Evolutionary conservation across 2,329 filamentous ascomycete species (phyloP), one percentile per base, ranked within the genome.

Genomic region (Colletotrichum sp.): DNA sequence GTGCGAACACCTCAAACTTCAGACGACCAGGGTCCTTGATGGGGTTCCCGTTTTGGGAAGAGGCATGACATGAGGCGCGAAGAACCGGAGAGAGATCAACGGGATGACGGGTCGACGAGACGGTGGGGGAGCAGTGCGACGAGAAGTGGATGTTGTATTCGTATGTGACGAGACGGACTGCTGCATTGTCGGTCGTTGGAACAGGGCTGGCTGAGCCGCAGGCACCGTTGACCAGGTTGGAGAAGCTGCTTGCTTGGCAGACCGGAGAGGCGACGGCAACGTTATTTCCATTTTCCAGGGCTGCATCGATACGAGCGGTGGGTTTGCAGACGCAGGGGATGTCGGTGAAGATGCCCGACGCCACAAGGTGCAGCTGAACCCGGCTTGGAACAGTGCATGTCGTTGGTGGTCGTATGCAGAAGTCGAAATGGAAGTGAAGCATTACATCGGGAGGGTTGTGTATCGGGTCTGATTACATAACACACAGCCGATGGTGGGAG

Each of bases 201-300:
- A 67, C 30, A 67, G 36, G 66, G 52, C 66, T 68, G 52, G 52
- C 66, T 60, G 66, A 68, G 66, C 66, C 66, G 66, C 52, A 68
- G 32, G 39, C 48, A 60, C 66, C 66, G 52, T 12, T 60, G 66
- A 68, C 66, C 52, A 60, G 32, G 66, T 58, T 16, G 66, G 52
- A 48, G 36, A 68, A 60, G 66, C n/a, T 52, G 22, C 30, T 28
- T 27, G 65, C 65, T 67, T 55, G 65, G 65, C 65, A 36, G 34
- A 67, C 55, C 28, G 66, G 32, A 58, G 52, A 34, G n/a, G 43
- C 28, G 28, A 52, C 39, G 18, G 8, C 39, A n/a, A n/a, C 48
- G 3, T 66, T 27, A 25, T 66, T 55, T 66, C 64, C 64, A 25
- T 25, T 66, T 66, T 32, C 39, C 64, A 55, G 18, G n/a, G 28